Conservation (phyloP, 768 basidiomycete genomes). For the Strobilomyces dryophilus region DNA sequence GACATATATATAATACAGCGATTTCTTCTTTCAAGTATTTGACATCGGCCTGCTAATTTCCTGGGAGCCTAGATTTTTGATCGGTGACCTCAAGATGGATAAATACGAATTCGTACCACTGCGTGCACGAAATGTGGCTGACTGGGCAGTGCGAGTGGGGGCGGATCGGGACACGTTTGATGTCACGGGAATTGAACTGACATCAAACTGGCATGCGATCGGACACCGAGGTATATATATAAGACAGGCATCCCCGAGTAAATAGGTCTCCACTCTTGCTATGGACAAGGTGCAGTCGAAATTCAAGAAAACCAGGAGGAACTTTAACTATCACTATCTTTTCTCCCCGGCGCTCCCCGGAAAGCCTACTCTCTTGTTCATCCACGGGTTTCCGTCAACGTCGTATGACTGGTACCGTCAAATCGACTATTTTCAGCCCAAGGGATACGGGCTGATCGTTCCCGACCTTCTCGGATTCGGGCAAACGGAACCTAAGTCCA, state of each 20-base stretch:
- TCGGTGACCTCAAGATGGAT: conserved; percentile 1
- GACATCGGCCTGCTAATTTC: neutral
- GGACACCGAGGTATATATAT: conserved; percentile 6
- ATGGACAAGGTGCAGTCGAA: conserved; percentile 26
- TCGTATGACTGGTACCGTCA: conserved; percentile 42
- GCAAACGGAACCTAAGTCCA: conserved; percentile 39
- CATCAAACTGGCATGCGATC: conserved; percentile 15
- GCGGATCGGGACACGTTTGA: conserved; percentile 18
- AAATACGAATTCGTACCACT: neutral
- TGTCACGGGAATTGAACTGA: conserved; percentile 1
- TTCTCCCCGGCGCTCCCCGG: conserved; percentile 19
- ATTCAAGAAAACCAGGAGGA: conserved; percentile 35
- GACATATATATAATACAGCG: neutral
- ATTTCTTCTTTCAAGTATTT: neutral
- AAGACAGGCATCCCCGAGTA: neutral
- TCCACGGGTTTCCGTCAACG: conserved; percentile 44
- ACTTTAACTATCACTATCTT: conserved; percentile 36
- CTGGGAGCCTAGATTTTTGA: neutral
- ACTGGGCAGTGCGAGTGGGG: conserved; percentile 15
- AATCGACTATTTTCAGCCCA: conserved; percentile 34
- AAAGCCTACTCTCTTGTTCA: conserved; percentile 39
- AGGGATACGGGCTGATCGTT: conserved; percentile 41
- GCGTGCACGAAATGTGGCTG: conserved; percentile 1
- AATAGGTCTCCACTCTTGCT: neutral
- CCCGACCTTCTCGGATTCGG: conserved; percentile 49